Base-by-base conservation (phyloP, 2,329 filamentous ascomycete genomes). In the Penicillium rolfsii region DNA sequence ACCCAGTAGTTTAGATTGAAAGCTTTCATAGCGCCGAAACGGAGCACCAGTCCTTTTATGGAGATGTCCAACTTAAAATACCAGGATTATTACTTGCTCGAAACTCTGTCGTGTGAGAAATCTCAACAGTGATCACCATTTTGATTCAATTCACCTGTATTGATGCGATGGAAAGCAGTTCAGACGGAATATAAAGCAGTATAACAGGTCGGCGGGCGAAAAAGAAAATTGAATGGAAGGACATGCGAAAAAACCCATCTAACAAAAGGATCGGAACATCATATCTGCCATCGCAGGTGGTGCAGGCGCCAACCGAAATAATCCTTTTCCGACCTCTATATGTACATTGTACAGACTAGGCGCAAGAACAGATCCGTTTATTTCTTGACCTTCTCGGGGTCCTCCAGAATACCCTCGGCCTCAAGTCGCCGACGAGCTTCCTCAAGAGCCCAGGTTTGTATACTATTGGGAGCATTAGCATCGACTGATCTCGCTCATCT, bases 401-500 rank as follows among this genome's bases (percentile, higher is more conserved):
- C 94, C 74, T 91, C 87, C 74, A 98, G 81, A 75, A 98, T 93
- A 62, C 95, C 95, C 83, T 99, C 95, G 62, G 88, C 90, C 83
- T 99, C 95, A 85, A 99, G 88, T 82, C 95, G 87, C 82, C 95
- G 87, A 75, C 95, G 87, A 56, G 95, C 95, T 83, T 99, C 95
- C 81, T 99, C 95, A 46, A 99, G 87, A 65, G 95, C 95, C 95
- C 95, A 99, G 58, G 94, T 98, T 84, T 98, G 95, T 87, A 99
- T 97, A 79, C 95, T 99, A 72, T 63, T 60, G 24, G 46, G 52
- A 49, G 52, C 4, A 64, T 76, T 45, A 74, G 71, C 60, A 48
- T 36, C 16, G 28, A 52, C 35, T 26, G 40, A 41, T 45, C 30
- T 46, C 19, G n/a, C 22, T 48, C 4, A 58, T 58, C 22, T 35